These are phyloP conservation scores for Candida awuae DNA, from an alignment of 805 yeast species.

Conservation along the genomic window DNA sequence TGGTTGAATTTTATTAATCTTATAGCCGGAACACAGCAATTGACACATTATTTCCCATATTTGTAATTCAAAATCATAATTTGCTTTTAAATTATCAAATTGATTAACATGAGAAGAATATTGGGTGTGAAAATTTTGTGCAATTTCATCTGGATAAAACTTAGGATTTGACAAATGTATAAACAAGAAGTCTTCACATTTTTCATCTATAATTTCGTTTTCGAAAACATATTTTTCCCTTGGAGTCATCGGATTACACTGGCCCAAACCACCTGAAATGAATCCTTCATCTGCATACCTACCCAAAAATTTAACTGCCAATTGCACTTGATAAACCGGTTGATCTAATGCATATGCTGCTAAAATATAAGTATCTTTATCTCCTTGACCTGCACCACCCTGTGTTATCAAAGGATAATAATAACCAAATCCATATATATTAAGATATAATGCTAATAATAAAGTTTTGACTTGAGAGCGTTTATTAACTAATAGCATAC, in stretches of 20 bases:
- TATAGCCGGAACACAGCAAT: slow-evolving; percentile 26
- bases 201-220: slow-evolving; percentile 10
- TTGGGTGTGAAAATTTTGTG: neutral
- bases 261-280: slow-evolving; percentile 38
- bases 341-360: slow-evolving; percentile 43
- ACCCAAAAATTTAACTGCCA: slow-evolving; percentile 46
- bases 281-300: slow-evolving; percentile 29
- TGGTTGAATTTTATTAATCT: slow-evolving; percentile 2
- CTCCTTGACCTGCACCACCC: slow-evolving; percentile 73
- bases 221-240: slow-evolving; percentile 18
- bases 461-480: slow-evolving; percentile 46
- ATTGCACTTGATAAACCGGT: slow-evolving; percentile 41
- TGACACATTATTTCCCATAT: slow-evolving; percentile 33
- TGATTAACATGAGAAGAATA: slow-evolving; percentile 26
- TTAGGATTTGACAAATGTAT: slow-evolving; percentile 60
- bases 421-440: slow-evolving; percentile 53
- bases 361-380: slow-evolving; percentile 66
- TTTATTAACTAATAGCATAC: slow-evolving; percentile 57
- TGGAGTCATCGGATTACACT: slow-evolving; percentile 35
- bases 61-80: slow-evolving; percentile 33
- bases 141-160: slow-evolving; percentile 26
- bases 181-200: slow-evolving; percentile 30
- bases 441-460: slow-evolving; percentile 53
- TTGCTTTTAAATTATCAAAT: slow-evolving; percentile 24
- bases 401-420: slow-evolving; percentile 63